Evolutionary conservation across 805 yeast species (phyloP), one percentile per base, ranked within the genome.

Genomic region (Lachancea mirantina): DNA sequence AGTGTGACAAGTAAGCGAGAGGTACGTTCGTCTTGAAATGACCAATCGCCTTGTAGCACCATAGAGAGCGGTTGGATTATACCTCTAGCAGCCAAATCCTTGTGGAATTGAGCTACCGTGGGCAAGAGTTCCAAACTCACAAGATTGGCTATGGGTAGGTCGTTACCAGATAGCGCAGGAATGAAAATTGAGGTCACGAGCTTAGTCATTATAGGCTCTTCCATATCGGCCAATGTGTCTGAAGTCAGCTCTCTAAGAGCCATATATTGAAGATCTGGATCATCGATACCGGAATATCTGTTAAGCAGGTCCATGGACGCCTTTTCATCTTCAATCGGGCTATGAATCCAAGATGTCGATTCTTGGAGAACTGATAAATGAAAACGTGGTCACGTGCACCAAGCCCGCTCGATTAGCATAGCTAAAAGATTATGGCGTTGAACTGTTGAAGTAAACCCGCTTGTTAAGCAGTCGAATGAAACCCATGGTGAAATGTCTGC

Each of bases 181-280:
- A 34, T 28, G 6, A 34, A 30, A 10, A 29, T 34, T 28, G 34
- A 33, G 16, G 53, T 35, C 7, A 50, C 38, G 6, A 54, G 52
- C 14, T 46, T 13, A 10, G 42, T 22, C 4, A 52, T 34, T 32
- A 75, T 72, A 28, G 79, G 84, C 37, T 89, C 66, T 25, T 67
- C 64, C 28, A 68, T 72, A 41, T 77, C 85, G 23, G 85, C 60
- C 9, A 80, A 83, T 20, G 61, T 55, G 42, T 76, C 79, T 21
- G 84, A 64, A 38, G 83, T 94, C 52, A 87, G 81, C 60, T 85
- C 85, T 55, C 95, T 75, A 94, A 96, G 84, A 4, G 95, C 77
- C 58, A 54, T 54, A 32, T 52, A 54, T 23, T 45, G 51, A 25
- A 54, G 23, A 27, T 54, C 59, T 38, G 35, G 36, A 33, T 54